Evolutionary conservation across 2,329 filamentous ascomycete genomes (phyloP).

Genomic region (Penicillium psychrosexuale): DNA sequence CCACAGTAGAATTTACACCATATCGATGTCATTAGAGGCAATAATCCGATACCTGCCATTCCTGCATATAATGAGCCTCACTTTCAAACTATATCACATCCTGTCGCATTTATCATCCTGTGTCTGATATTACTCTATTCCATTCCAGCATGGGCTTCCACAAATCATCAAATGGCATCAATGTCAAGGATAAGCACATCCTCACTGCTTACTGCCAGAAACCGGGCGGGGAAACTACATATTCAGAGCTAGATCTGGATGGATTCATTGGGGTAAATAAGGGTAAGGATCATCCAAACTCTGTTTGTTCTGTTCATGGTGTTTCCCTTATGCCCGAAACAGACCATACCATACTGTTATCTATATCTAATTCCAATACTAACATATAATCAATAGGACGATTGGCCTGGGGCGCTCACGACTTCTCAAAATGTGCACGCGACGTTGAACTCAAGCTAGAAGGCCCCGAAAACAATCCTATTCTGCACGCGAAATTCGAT

Average conservation of each 20-base stretch:
- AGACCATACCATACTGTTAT: not conserved
- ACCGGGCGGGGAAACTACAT: constrained; percentile 14
- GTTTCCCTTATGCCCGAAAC: not conserved
- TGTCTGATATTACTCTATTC: not conserved
- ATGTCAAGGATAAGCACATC: constrained; percentile 20
- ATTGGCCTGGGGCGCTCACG: constrained; percentile 17
- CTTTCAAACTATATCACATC: too few species aligned
- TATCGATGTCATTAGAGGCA: constrained; percentile 16
- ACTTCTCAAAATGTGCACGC: constrained; percentile 12
- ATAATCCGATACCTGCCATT: not conserved
- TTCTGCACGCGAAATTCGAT: constrained; percentile 15
- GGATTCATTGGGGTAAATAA: constrained; percentile 16
- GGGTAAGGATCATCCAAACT: constrained; percentile 8
- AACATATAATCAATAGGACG: constrained; percentile 7
- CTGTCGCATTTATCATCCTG: not conserved
- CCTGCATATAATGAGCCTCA: not conserved
- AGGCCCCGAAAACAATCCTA: constrained; percentile 15
- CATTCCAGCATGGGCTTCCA: constrained; percentile 21
- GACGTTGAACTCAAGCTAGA: constrained; percentile 17
- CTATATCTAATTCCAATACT: not conserved
- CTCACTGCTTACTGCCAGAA: constrained; percentile 20
- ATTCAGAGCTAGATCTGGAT: constrained; percentile 24
- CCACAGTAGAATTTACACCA: constrained; percentile 2
- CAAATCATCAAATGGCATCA: constrained; percentile 17
- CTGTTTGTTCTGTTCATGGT: not conserved